Base-by-base conservation (phyloP, 164 flowering plant species). In the Annona cherimola region DNA sequence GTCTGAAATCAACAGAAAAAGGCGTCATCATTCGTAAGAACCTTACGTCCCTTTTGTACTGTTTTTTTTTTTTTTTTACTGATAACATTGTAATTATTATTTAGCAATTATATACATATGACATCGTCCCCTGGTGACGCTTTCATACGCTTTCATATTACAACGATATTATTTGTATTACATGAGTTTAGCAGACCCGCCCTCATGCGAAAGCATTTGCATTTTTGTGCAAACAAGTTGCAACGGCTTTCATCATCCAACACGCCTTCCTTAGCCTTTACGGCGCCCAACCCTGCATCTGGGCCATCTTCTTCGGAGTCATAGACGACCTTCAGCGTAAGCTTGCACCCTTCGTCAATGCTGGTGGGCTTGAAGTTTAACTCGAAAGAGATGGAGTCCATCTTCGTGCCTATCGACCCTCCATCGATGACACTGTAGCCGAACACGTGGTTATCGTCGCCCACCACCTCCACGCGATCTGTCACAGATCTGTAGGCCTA, bases 381-480 rank as follows among this genome's bases (percentile, higher is more conserved):
- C 5, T 50, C 57, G 14, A 11, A 50, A 50, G 57, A 50, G 9
- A 50, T 40, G 43, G 67, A 14, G 16, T 63, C 4, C 4, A 40
- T 42, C 69, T 66, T 66, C 45, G 8, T 42, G 7, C 69, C 69
- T 42, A 66, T 2, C 8, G 6, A 20, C n/a, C 69, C 69, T 4
- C 69, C 69, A 42, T 66, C 69, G 18, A 42, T 66, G 9, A 43
- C 45, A 18, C 14, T 16, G 50, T 66, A 66, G 42, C 18, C 43
- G 69, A 42, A 12, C 26, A 42, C 45, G 18, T 42, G 42, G 26
- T 66, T 66, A n/a, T 66, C 69, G 16, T 66, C 69, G 45, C 43
- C 69, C 26, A 66, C 20, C 50, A 66, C 69, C 4, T 66, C 54
- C 50, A 42, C 46, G 2, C 69, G 69, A 42, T 66, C 69, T 6